A percentile compares a stretch with the other conserved stretches of the same genome.
Evolutionary conservation across 2,329 filamentous ascomycete species (phyloP).

Genomic region (Cladobotryum protrusum): DNA sequence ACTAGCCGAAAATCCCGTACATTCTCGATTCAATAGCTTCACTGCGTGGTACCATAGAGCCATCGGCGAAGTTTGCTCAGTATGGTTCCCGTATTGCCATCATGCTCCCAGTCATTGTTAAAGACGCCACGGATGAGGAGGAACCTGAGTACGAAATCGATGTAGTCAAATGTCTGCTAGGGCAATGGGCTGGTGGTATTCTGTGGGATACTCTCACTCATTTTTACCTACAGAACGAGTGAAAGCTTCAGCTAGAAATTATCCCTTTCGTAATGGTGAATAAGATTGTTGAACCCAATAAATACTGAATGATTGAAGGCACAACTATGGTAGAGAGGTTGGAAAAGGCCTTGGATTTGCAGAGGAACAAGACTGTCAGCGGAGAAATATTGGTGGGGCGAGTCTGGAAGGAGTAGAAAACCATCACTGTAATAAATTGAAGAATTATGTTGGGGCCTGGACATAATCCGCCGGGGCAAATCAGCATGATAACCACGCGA

Average conservation of each 20-base stretch:
- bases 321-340: constrained; percentile 31
- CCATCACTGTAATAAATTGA: too few species aligned
- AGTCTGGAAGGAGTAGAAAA: too few species aligned
- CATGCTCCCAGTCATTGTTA: constrained; percentile 50
- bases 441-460: too few species aligned
- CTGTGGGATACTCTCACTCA: too few species aligned
- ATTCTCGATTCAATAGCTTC: constrained; percentile 27
- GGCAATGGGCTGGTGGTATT: constrained; percentile 37
- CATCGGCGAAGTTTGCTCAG: constrained; percentile 45
- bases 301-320: constrained; percentile 36
- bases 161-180: constrained; percentile 30
- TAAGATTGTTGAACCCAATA: constrained; percentile 35
- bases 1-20: neutral
- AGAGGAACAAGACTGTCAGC: constrained; percentile 33
- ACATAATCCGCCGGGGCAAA: too few species aligned
- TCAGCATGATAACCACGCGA: too few species aligned
- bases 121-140: constrained; percentile 40
- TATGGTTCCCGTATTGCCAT: constrained; percentile 47
- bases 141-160: constrained; percentile 52
- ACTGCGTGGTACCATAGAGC: constrained; percentile 38
- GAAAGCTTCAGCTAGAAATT: constrained; percentile 49
- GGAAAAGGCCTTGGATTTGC: constrained; percentile 29
- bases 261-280: constrained; percentile 41
- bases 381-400: constrained; percentile 36
- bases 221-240: too few species aligned